These are phyloP conservation scores for Corymbia maculata DNA, from an alignment of 345 rosid genomes.

Conservation along the genomic window DNA sequence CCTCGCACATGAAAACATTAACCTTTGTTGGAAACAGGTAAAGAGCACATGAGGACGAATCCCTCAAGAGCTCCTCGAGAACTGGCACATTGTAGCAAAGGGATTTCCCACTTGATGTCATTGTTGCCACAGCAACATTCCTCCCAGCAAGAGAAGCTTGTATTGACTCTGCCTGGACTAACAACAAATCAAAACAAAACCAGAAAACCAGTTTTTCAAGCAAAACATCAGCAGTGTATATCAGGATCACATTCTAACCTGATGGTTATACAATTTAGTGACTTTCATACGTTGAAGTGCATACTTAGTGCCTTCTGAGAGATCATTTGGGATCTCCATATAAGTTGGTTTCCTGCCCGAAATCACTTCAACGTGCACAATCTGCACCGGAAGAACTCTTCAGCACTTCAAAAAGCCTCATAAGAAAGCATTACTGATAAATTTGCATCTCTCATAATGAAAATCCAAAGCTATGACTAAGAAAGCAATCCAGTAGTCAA, in stretches of 20 bases:
- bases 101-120: conserved; percentile 98
- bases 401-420: not conserved
- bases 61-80: conserved; percentile 59
- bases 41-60: conserved; percentile 70
- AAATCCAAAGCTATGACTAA: not conserved
- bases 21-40: conserved; percentile 97
- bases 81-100: conserved; percentile 95
- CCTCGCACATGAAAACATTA: not conserved
- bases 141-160: conserved; percentile 62
- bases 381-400: conserved; percentile 32
- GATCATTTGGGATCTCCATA: conserved; percentile 41
- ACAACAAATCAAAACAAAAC: not conserved
- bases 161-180: conserved; percentile 69
- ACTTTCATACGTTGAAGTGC: conserved; percentile 63
- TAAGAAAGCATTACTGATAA: not conserved
- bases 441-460: not conserved
- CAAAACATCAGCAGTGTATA: not conserved
- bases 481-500: not conserved
- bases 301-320: conserved; percentile 55
- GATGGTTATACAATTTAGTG: conserved; percentile 71
- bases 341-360: conserved; percentile 44
- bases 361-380: conserved; percentile 72
- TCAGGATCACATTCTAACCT: conserved; percentile 51
- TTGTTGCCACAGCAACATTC: conserved; percentile 81
- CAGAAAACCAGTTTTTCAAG: not conserved